These are phyloP conservation scores for Xeromyces bisporus DNA, from an alignment of 495 filamentous ascomycete genomes.

Conservation along the genomic window DNA sequence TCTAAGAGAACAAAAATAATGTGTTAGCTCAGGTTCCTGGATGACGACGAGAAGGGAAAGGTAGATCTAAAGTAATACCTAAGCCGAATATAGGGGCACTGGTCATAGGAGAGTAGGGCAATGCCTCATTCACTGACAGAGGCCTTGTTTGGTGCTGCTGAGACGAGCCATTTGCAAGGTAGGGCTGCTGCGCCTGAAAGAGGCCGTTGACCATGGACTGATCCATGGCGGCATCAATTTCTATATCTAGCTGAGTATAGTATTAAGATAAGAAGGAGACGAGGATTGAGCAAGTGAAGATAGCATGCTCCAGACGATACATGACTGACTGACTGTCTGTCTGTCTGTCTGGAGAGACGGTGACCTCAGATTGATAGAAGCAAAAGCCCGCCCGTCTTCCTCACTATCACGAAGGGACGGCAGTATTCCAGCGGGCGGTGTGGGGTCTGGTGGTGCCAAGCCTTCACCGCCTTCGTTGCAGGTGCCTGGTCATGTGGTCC, in stretches of 20 bases:
- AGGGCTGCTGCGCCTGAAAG: conserved; percentile 13
- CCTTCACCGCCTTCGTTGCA: neutral
- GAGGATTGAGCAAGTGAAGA: conserved; percentile 26
- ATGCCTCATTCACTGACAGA: conserved; percentile 59
- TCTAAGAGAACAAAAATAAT: conserved; percentile 11
- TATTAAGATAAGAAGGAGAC: conserved; percentile 9
- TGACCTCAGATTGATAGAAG: neutral
- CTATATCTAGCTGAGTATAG: conserved; percentile 3
- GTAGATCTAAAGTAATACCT: conserved; percentile 31
- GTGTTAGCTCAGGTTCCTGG: conserved; percentile 9
- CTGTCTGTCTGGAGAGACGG: too few relatives aligned
- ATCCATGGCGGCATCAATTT: conserved; percentile 18
- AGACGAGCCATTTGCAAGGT: conserved; percentile 13
- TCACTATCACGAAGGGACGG: neutral
- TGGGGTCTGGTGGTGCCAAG: neutral
- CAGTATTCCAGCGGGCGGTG: neutral
- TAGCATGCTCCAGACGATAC: conserved; percentile 36
- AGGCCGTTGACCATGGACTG: conserved; percentile 28
- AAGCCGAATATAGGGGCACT: conserved; percentile 76
- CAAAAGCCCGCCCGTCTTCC: neutral
- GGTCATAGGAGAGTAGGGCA: conserved; percentile 82
- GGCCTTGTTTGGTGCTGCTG: conserved; percentile 25
- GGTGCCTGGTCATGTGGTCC: neutral
- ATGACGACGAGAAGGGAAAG: conserved; percentile 4
- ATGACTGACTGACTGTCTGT: too few relatives aligned